phyloP scores from a whole-genome alignment of 106 monocot species.

The Phalaenopsis equestris region DNA sequence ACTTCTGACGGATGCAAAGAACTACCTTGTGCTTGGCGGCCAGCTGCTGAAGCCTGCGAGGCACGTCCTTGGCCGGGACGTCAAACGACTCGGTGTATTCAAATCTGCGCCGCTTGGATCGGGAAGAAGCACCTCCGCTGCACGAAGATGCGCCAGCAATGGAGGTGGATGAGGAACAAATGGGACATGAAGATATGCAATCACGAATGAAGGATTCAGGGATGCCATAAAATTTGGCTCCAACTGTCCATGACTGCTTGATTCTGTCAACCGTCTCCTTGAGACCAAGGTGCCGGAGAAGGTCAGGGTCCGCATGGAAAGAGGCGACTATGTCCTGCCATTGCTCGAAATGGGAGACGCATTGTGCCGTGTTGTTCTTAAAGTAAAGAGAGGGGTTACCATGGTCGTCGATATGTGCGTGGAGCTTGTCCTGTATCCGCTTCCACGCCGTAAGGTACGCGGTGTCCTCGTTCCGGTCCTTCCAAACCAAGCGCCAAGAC shows the following conservation, averaged over 20 bases:
- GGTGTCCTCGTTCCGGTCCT: slow-evolving; percentile 75
- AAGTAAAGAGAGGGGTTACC: slow-evolving; percentile 51
- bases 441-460: slow-evolving; percentile 82
- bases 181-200: slow-evolving; percentile 64
- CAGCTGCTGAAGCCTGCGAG: slow-evolving; percentile 67
- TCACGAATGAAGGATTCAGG: slow-evolving; percentile 88
- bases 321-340: slow-evolving; percentile 81
- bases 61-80: slow-evolving; percentile 83
- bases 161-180: slow-evolving; percentile 41
- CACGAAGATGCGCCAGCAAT: slow-evolving; percentile 3
- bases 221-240: slow-evolving; percentile 96
- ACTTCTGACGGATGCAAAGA: slow-evolving; percentile 94
- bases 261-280: slow-evolving; percentile 95
- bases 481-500: slow-evolving; percentile 73
- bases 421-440: slow-evolving; percentile 88
- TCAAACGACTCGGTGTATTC: slow-evolving; percentile 96
- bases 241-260: slow-evolving; percentile 93
- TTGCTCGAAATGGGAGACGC: slow-evolving; percentile 74
- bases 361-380: slow-evolving; percentile 68
- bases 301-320: slow-evolving; percentile 80
- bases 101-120: slow-evolving; percentile 67
- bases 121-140: slow-evolving; percentile 10
- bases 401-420: slow-evolving; percentile 32
- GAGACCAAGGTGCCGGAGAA: slow-evolving; percentile 74
- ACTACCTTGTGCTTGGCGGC: slow-evolving; percentile 95